Base-by-base conservation (phyloP, 2,329 filamentous ascomycete species). In the Monilinia fructicola region DNA sequence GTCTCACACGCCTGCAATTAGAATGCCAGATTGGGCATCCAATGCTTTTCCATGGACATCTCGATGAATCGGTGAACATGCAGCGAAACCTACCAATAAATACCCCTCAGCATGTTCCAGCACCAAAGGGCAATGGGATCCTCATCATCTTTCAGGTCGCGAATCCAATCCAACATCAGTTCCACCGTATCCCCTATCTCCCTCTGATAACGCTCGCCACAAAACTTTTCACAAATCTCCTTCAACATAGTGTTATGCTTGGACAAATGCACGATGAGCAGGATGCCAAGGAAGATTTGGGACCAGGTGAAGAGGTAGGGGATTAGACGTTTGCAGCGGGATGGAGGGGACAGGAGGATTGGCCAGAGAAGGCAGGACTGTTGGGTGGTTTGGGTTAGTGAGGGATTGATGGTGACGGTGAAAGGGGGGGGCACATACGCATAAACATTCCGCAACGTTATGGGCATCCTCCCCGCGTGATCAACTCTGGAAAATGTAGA, bases 301-400 rank as follows among this genome's bases (percentile, higher is more conserved):
- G 84, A 85, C 83, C 86, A 88, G 64, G 85, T 84, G 72, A 87
- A 88, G 1, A 85, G 72, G 66, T 83, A 82, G 0, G 86, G 85
- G 0, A 88, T 77, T 6, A 88, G 78, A 46, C 85, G 78, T 75
- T 88, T 89, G 73, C 82, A 82, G 64, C 81, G 78, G 68, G 82
- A 83, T 0, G 83, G 80, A 0, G 86, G 85, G 10, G 83, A 82
- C 77, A 87, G 81, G 28, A 81, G 79, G 31, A 88, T 78, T 1
- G 86, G 86, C 86, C 86, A 89, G 66, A 83, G 79, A 18, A 88
- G 77, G n/a, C 81, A 83, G 1, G 83, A 80, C 70, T 83, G 38
- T 4, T 38, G 23, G 18, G 38, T 12, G n/a, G 0, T 53, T n/a
- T 68, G 42, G 68, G 55, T 60, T 66, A 66, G 54, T 10, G 64